Conservation (phyloP, 805 yeast genomes). For the Ogataea zsoltii region DNA sequence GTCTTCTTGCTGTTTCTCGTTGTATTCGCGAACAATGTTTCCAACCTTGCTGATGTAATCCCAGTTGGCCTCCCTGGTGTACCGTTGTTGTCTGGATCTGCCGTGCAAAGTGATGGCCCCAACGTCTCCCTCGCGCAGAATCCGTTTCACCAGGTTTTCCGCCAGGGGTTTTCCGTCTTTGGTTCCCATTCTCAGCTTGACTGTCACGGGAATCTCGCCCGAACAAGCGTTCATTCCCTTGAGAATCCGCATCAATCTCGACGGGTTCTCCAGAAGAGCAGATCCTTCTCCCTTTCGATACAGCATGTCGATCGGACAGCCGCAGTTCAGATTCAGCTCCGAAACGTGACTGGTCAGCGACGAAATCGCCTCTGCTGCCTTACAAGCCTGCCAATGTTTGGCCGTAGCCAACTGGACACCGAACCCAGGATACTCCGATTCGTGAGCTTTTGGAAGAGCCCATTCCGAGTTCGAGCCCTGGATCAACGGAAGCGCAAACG, state of each 20-base stretch:
- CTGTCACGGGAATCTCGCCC: slow-evolving; percentile 89
- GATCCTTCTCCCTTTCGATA: slow-evolving; percentile 95
- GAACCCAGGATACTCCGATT: slow-evolving; percentile 78
- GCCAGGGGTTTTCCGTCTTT: slow-evolving; percentile 87
- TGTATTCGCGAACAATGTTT: slow-evolving; percentile 58
- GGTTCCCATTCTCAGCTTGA: slow-evolving; percentile 90
- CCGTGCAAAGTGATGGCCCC: slow-evolving; percentile 96
- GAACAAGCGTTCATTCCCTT: slow-evolving; percentile 87
- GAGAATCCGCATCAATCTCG: slow-evolving; percentile 72
- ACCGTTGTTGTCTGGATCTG: slow-evolving; percentile 93
- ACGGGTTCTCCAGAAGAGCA: slow-evolving; percentile 87
- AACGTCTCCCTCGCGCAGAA: slow-evolving; percentile 76
- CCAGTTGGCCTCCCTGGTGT: slow-evolving; percentile 93
- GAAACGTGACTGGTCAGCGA: slow-evolving; percentile 60
- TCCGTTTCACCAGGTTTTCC: slow-evolving; percentile 65
- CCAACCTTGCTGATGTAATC: slow-evolving; percentile 79
- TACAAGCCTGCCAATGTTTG: slow-evolving; percentile 91
- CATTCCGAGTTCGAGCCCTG: slow-evolving; percentile 94
- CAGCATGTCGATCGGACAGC: slow-evolving; percentile 96
- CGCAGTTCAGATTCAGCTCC: slow-evolving; percentile 90
- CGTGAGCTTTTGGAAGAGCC: slow-evolving; percentile 94
- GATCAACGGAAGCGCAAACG: slow-evolving; percentile 77
- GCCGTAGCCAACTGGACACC: slow-evolving; percentile 93
- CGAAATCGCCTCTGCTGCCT: slow-evolving; percentile 81
- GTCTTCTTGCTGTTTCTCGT: slow-evolving; percentile 54